Conservation (phyloP, 305 asterid genomes). For the Nicotiana rustica region DNA sequence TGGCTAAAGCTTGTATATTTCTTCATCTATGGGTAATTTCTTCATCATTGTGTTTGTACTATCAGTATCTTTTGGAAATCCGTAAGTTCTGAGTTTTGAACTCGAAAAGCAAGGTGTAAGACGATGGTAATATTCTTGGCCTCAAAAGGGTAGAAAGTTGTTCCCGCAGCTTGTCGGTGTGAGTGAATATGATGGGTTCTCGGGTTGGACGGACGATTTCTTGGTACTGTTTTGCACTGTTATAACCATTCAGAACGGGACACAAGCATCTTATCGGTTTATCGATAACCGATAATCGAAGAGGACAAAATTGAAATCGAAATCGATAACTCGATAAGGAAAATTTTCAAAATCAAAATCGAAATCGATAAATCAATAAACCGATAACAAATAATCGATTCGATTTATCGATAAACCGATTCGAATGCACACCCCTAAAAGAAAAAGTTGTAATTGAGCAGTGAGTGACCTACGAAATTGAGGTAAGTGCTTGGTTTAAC, state of each 20-base stretch:
- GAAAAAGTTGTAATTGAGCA: too few species aligned
- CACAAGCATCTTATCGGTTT: not conserved
- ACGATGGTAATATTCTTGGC: not conserved
- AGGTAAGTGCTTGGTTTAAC: too few species aligned
- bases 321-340: too few species aligned
- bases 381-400: too few species aligned
- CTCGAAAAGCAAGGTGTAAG: constrained; percentile 15
- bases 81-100: constrained; percentile 23
- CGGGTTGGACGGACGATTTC: not conserved
- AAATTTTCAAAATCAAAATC: too few species aligned
- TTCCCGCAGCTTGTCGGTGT: not conserved
- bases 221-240: not conserved
- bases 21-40: not conserved
- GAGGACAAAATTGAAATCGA: too few species aligned
- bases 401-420: too few species aligned
- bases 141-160: not conserved
- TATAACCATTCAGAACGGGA: too few species aligned
- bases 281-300: too few species aligned
- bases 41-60: not conserved
- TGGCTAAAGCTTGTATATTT: not conserved
- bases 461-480: too few species aligned
- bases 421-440: too few species aligned
- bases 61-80: not conserved
- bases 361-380: too few species aligned
- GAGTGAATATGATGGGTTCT: not conserved